Evolutionary conservation across 2,329 filamentous ascomycete genomes (phyloP), one percentile per base, ranked within the genome.

Genomic region (Cladosporium sp.): DNA sequence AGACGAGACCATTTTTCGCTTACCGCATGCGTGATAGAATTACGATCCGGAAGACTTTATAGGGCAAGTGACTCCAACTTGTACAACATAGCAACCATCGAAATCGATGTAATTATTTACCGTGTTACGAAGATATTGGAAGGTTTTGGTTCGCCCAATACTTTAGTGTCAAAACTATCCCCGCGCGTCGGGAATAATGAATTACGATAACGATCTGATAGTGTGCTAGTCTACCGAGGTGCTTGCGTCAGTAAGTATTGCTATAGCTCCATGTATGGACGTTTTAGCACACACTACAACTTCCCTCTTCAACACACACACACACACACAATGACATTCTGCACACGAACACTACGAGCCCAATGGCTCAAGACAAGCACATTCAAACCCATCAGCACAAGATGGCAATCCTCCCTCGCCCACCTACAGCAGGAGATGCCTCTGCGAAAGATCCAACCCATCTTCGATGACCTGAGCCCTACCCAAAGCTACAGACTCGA

Each of bases 401-500:
- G 70, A 70, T 72, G 73, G 65, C 69, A 73, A 56, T 79, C 79
- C 58, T 72, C 77, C 65, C 75, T 79, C 65, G 69, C 77, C 62
- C 72, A 76, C 61, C 73, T 84, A 58, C 76, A 79, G 67, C 70
- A 75, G 60, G 76, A 78, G 57, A 78, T 88, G 74, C 82, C 79
- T 48, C 73, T 78, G 43, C 84, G 85, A 67, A 76, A 75, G 58
- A 79, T 85, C 56, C 81, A 81, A 1, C 75, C 82, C 56, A 78
- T 82, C 64, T 82, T 82, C 73, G 86, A 89, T 70, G 83, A 86
- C 71, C 77, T 90, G 67, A 83, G 84, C 36, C 85, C 88, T 0
- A 88, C 85, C 64, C 84, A 83, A 30, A 89, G 88, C 0, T 82
- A 88, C 76, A 86, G 91, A 54, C 84, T 96, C 56, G 82, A 84